These are phyloP conservation scores for Pythium biforme DNA, from an alignment of 352 stramenopile species.

Conservation along the genomic window DNA sequence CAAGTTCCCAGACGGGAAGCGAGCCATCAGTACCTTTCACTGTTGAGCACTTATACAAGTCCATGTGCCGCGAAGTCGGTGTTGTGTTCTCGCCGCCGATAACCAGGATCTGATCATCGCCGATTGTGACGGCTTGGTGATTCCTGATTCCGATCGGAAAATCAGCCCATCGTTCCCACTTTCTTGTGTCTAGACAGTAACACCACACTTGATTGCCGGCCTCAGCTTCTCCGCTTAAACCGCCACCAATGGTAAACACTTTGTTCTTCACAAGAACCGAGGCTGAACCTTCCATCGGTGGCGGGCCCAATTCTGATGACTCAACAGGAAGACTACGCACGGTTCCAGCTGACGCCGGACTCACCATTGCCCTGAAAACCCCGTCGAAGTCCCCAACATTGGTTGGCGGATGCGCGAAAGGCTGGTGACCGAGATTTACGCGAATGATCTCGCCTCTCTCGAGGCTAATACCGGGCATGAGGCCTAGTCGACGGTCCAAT, in stretches of 20 bases:
- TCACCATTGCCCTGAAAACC: conserved; percentile 53
- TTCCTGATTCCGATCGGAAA: conserved; percentile 80
- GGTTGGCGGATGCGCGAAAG: conserved; percentile 73
- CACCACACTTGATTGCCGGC: conserved; percentile 67
- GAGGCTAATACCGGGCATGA: conserved; percentile 87
- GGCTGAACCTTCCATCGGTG: conserved; percentile 51
- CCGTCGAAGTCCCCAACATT: conserved; percentile 62
- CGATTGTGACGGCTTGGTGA: conserved; percentile 73
- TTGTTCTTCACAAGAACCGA: conserved; percentile 56
- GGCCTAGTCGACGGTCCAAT: conserved; percentile 49
- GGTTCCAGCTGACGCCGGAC: conserved; percentile 39
- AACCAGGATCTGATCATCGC: conserved; percentile 76
- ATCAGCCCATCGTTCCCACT: conserved; percentile 77
- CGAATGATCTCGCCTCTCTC: conserved; percentile 87
- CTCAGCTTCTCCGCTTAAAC: conserved; percentile 14
- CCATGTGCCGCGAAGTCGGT: conserved; percentile 77
- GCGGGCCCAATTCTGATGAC: not conserved
- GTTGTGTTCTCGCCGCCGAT: conserved; percentile 74
- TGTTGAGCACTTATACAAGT: conserved; percentile 79
- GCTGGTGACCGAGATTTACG: conserved; percentile 77
- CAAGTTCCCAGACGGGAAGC: conserved; percentile 68
- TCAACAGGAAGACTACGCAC: conserved; percentile 31
- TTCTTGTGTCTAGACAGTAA: conserved; percentile 47
- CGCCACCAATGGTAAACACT: conserved; percentile 76
- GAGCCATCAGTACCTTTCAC: conserved; percentile 57